These are phyloP conservation scores for Fusarium poae DNA, from an alignment of 2,329 filamentous ascomycete genomes.

Conservation along the genomic window DNA sequence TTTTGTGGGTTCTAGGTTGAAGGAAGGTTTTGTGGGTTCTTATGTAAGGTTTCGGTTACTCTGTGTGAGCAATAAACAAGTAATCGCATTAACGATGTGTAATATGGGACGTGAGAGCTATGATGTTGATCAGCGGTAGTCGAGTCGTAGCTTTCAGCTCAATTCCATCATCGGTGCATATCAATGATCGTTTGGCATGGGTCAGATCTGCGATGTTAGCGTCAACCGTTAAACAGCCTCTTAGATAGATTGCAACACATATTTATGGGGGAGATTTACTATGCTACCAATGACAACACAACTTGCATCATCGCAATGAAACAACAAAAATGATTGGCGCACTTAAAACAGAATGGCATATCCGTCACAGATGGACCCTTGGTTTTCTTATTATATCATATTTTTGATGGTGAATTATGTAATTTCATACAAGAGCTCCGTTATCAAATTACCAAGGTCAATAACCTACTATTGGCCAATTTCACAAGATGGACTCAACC, in stretches of 20 bases:
- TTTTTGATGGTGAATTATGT: constrained; percentile 15
- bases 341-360: background rate
- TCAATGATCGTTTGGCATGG: constrained; percentile 18
- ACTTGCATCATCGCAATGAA: constrained; percentile 4
- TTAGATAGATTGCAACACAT: background rate
- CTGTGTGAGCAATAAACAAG: no score
- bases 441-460: background rate
- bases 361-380: constrained; percentile 8
- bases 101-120: constrained; percentile 16
- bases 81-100: background rate
- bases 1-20: no score
- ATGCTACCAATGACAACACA: background rate
- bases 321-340: background rate
- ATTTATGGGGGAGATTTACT: background rate
- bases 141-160: constrained; percentile 19
- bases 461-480: constrained; percentile 17
- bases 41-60: no score
- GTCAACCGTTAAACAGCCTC: constrained; percentile 22
- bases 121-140: constrained; percentile 22
- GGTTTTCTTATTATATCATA: constrained; percentile 37
- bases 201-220: constrained; percentile 22
- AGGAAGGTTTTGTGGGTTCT: no score
- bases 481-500: background rate
- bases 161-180: constrained; percentile 40
- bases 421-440: background rate